Conservation (phyloP, 164 flowering plant genomes). For the Tinospora cordifolia region DNA sequence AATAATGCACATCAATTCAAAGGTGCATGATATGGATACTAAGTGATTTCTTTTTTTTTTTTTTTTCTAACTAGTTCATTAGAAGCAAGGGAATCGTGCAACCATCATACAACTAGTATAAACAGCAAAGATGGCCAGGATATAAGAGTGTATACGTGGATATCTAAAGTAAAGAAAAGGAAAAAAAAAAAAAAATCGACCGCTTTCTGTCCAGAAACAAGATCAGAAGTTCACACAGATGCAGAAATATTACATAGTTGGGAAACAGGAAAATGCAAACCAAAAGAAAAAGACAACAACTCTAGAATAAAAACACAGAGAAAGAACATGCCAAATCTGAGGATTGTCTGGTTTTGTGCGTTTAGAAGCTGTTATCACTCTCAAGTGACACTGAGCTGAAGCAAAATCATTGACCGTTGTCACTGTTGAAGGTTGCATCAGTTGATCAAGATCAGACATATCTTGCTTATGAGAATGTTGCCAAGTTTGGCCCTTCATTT, state of each 20-base stretch:
- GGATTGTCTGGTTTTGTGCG: constrained; percentile 66
- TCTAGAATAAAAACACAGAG: background rate
- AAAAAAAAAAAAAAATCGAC: too few relatives aligned
- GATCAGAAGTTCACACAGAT: constrained; percentile 1
- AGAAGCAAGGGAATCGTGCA: background rate
- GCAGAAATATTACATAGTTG: background rate
- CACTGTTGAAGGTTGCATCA: constrained; percentile 73
- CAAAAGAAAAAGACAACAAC: constrained; percentile 4
- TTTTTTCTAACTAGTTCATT: too few relatives aligned
- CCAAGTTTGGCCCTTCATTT: constrained; percentile 63
- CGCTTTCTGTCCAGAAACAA: background rate
- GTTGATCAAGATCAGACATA: constrained; percentile 68
- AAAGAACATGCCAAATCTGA: constrained; percentile 62
- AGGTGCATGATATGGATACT: background rate
- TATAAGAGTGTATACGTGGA: too few relatives aligned
- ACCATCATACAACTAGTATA: background rate
- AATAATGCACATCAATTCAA: too few relatives aligned
- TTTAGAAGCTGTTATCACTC: constrained; percentile 83
- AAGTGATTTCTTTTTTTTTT: background rate
- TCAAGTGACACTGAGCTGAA: constrained; percentile 73
- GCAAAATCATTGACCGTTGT: constrained; percentile 62
- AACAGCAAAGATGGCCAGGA: background rate
- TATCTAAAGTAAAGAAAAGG: too few relatives aligned
- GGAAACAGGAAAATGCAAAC: background rate
- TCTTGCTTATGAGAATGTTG: constrained; percentile 40